phyloP scores from a whole-genome alignment of 176 grass and related monocot genomes.

The Triticum timopheevii region DNA sequence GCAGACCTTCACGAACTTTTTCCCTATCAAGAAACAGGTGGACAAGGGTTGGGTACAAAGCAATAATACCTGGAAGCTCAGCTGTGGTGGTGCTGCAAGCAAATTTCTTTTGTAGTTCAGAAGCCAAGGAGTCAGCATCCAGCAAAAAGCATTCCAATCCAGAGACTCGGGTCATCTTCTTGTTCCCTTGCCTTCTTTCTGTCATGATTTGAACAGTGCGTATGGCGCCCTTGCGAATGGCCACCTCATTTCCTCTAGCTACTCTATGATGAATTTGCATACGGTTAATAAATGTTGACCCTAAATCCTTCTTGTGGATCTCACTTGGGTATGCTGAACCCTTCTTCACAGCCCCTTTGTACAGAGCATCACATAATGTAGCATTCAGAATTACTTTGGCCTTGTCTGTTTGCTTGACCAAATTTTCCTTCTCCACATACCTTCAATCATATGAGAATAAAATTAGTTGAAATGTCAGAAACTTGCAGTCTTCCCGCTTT shows the following conservation, averaged over 20 bases:
- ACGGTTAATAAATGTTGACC: slow-evolving; percentile 69
- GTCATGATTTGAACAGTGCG: slow-evolving; percentile 88
- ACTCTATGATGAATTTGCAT: slow-evolving; percentile 88
- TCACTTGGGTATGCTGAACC: slow-evolving; percentile 69
- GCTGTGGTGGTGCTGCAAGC: slow-evolving; percentile 89
- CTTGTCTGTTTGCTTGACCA: slow-evolving; percentile 76
- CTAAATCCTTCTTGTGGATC: slow-evolving; percentile 88
- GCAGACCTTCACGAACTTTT: not conserved
- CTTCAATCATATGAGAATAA: slow-evolving; percentile 41
- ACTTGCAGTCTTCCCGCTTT: not conserved
- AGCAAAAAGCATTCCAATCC: slow-evolving; percentile 80
- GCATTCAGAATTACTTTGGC: slow-evolving; percentile 73
- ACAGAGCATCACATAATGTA: slow-evolving; percentile 86
- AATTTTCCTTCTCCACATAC: slow-evolving; percentile 95
- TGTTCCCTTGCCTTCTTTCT: slow-evolving; percentile 92
- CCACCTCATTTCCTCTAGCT: slow-evolving; percentile 65
- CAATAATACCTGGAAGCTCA: slow-evolving; percentile 73
- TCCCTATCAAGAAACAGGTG: not conserved
- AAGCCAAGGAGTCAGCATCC: slow-evolving; percentile 72
- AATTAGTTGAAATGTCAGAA: slow-evolving; percentile 14
- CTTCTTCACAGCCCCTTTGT: slow-evolving; percentile 94
- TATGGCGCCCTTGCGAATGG: slow-evolving; percentile 74
- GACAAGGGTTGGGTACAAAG: not conserved
- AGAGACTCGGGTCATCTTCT: slow-evolving; percentile 85
- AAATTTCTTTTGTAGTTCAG: slow-evolving; percentile 94